Evolutionary conservation across 768 basidiomycete species (phyloP).

Genomic region (Pilatotrama ljubarskyi): DNA sequence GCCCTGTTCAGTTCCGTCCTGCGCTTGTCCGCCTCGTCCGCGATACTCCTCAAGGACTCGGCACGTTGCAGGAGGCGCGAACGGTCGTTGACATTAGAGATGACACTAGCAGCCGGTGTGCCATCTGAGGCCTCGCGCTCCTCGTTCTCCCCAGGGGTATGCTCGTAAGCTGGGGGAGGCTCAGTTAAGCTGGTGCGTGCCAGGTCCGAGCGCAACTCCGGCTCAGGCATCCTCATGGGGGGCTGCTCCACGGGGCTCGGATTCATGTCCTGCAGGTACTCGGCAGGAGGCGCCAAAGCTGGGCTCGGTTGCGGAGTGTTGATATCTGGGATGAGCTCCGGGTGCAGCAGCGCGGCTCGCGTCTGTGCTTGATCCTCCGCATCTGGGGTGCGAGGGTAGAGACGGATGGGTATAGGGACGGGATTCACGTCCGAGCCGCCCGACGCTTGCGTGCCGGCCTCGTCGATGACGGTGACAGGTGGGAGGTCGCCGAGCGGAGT

Average conservation of each 20-base stretch:
- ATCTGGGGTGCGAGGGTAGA: constrained; percentile 4
- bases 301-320: constrained; percentile 19
- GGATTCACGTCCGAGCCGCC: constrained; percentile 17
- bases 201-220: constrained; percentile 20
- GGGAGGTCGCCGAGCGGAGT: constrained; percentile 15
- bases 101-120: constrained; percentile 24
- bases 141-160: constrained; percentile 1
- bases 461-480: constrained; percentile 22
- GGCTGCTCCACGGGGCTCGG: constrained; percentile 14
- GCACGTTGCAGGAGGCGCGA: constrained; percentile 26
- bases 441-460: constrained; percentile 15
- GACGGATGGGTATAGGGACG: constrained; percentile 23
- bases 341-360: constrained; percentile 15
- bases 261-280: constrained; percentile 4
- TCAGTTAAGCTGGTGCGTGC: constrained; percentile 6
- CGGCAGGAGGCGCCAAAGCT: constrained; percentile 15
- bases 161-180: constrained; percentile 17
- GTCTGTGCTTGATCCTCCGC: constrained; percentile 12
- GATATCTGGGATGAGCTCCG: constrained; percentile 17
- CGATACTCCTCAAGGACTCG: constrained; percentile 32
- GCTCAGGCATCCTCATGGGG: constrained; percentile 20
- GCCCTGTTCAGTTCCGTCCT: constrained; percentile 24
- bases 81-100: constrained; percentile 24
- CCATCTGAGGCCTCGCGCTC: neutral
- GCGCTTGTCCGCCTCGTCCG: constrained; percentile 29